Percentiles rank a stretch among this genome's conserved stretches.
Conservation (phyloP, 306 rosid genomes). For the Glycine tomentella region DNA sequence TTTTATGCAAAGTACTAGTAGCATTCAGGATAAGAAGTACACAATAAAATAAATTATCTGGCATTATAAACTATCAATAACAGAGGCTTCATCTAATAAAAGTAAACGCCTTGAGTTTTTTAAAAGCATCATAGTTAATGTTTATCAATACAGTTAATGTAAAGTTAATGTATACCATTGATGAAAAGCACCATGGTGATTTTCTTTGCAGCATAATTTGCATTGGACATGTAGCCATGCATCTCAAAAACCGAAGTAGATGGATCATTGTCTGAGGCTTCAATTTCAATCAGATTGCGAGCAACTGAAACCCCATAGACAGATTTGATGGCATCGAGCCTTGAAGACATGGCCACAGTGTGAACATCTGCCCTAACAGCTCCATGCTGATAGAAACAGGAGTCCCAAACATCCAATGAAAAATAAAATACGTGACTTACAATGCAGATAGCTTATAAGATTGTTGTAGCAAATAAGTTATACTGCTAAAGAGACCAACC, state of each 20-base stretch:
- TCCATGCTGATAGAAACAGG: constrained; percentile 70
- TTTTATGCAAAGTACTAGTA: not conserved
- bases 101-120: constrained; percentile 21
- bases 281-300: constrained; percentile 71
- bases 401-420: constrained; percentile 36
- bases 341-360: constrained; percentile 68
- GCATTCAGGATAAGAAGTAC: too few species aligned
- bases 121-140: constrained; percentile 60
- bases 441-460: not conserved
- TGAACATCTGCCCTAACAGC: constrained; percentile 88
- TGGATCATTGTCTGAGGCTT: constrained; percentile 68
- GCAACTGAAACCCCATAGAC: constrained; percentile 90
- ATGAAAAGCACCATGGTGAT: constrained; percentile 91
- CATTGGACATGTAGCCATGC: constrained; percentile 87
- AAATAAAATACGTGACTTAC: not conserved
- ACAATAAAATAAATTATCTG: too few species aligned
- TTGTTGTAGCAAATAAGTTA: constrained; percentile 27
- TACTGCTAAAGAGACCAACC: constrained; percentile 55
- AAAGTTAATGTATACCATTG: constrained; percentile 79
- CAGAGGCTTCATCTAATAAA: constrained; percentile 6
- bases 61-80: too few species aligned
- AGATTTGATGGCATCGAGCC: constrained; percentile 81
- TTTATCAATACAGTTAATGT: not conserved
- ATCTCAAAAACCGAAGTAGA: constrained; percentile 74
- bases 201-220: constrained; percentile 80